Percentiles rank a stretch among this genome's conserved stretches.
phyloP scores from a whole-genome alignment of 495 filamentous ascomycete species.

The Lepidopterella palustris region DNA sequence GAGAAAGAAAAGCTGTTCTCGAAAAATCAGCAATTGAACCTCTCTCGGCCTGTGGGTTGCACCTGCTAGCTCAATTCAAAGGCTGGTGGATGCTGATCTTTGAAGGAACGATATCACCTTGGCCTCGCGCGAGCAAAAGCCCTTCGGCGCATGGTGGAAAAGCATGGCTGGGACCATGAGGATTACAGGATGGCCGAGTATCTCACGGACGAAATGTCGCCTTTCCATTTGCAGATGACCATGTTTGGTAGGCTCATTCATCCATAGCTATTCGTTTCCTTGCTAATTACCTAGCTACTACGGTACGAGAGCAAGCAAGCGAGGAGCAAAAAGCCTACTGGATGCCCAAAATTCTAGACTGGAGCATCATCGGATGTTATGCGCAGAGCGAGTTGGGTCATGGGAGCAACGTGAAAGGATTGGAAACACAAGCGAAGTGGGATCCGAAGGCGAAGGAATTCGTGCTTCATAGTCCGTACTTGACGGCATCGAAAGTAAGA shows the following conservation, averaged over 20 bases:
- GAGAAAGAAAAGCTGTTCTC: slow-evolving; percentile 38
- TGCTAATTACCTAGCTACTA: slow-evolving; percentile 25
- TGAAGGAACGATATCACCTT: slow-evolving; percentile 40
- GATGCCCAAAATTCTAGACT: slow-evolving; percentile 42
- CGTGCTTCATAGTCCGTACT: slow-evolving; percentile 42
- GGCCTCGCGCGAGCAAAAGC: slow-evolving; percentile 45
- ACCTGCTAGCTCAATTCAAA: background rate
- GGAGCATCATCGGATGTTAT: slow-evolving; percentile 39
- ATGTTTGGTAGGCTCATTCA: slow-evolving; percentile 31
- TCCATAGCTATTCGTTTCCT: background rate
- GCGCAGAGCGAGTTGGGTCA: background rate
- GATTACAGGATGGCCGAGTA: slow-evolving; percentile 45
- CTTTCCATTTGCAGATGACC: slow-evolving; percentile 37
- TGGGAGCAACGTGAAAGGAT: slow-evolving; percentile 41
- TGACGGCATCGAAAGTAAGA: slow-evolving; percentile 43
- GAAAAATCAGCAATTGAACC: slow-evolving; percentile 42
- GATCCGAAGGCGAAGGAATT: slow-evolving; percentile 41
- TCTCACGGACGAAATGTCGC: slow-evolving; percentile 44
- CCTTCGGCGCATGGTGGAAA: slow-evolving; percentile 38
- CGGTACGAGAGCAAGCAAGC: slow-evolving; percentile 41
- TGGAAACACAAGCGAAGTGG: slow-evolving; percentile 44
- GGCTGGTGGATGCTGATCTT: background rate
- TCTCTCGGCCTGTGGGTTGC: slow-evolving; percentile 38
- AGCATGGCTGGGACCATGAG: slow-evolving; percentile 39
- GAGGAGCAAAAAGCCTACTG: slow-evolving; percentile 42